phyloP scores from a whole-genome alignment of 2,329 filamentous ascomycete species.

The Epichloe scottii region DNA sequence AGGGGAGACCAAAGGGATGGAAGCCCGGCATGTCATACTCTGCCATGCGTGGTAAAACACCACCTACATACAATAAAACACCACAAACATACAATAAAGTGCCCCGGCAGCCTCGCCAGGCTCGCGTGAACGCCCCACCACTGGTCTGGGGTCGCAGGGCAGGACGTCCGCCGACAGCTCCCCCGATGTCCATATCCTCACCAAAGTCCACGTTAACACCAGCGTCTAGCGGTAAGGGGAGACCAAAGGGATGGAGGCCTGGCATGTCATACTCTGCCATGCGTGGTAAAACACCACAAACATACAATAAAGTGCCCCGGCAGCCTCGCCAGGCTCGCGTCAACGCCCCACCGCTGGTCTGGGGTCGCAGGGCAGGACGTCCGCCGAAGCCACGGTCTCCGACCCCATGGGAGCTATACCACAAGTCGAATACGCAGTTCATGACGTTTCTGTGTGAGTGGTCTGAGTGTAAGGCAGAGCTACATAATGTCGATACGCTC shows the following conservation, averaged over 20 bases:
- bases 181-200: not conserved
- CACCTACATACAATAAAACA: not conserved
- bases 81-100: not conserved
- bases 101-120: conserved; percentile 9
- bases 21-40: conserved; percentile 19
- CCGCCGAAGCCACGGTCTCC: conserved; percentile 27
- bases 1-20: conserved; percentile 37
- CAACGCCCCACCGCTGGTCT: conserved; percentile 13
- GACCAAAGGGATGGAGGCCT: conserved; percentile 33
- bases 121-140: conserved; percentile 15
- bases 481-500: conserved; percentile 50
- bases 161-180: conserved; percentile 23
- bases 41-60: conserved; percentile 9
- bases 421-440: conserved; percentile 29
- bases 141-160: conserved; percentile 23
- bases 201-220: not conserved
- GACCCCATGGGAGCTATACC: conserved; percentile 29
- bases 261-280: conserved; percentile 18
- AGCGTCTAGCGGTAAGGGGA: conserved; percentile 18
- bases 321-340: conserved; percentile 13
- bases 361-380: conserved; percentile 29
- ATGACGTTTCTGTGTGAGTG: conserved; percentile 48
- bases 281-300: conserved; percentile 7
- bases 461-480: conserved; percentile 43
- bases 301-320: conserved; percentile 6